Percentiles rank a stretch among this genome's conserved stretches.
phyloP scores from a whole-genome alignment of 176 grass and related monocot genomes.

The Phragmites australis region DNA sequence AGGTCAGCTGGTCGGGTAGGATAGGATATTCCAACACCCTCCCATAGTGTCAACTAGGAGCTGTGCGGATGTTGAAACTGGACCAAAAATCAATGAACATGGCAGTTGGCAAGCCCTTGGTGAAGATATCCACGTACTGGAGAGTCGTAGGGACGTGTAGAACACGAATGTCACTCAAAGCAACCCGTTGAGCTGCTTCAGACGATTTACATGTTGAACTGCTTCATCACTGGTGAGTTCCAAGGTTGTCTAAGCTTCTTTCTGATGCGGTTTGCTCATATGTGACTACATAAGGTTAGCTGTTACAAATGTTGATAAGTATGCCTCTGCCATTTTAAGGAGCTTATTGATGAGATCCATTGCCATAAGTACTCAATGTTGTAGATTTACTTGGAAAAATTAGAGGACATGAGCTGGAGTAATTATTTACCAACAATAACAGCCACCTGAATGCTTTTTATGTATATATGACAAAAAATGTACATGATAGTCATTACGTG shows the following conservation, averaged over 20 bases:
- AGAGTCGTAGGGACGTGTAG: too few relatives aligned
- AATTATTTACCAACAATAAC: neutral
- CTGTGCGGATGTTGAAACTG: too few relatives aligned
- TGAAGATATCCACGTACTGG: too few relatives aligned
- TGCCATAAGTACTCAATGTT: neutral
- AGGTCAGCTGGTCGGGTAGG: too few relatives aligned
- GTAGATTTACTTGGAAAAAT: constrained; percentile 11
- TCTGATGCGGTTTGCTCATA: neutral
- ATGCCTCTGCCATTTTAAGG: neutral
- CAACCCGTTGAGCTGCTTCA: constrained; percentile 77
- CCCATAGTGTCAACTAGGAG: too few relatives aligned
- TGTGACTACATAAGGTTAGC: neutral
- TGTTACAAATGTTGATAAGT: neutral
- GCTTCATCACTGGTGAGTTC: constrained; percentile 66
- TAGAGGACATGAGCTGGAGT: neutral
- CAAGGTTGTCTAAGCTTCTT: too few relatives aligned
- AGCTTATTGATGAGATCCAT: constrained; percentile 1
- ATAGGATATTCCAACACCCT: too few relatives aligned
- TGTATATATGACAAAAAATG: too few relatives aligned
- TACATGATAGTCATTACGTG: too few relatives aligned
- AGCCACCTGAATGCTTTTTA: neutral
- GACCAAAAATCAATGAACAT: too few relatives aligned
- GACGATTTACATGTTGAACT: constrained; percentile 87
- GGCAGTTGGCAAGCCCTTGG: too few relatives aligned
- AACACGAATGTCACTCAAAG: too few relatives aligned